Conservation (phyloP, 2,329 filamentous ascomycete genomes). For the Fusarium armeniacum region DNA sequence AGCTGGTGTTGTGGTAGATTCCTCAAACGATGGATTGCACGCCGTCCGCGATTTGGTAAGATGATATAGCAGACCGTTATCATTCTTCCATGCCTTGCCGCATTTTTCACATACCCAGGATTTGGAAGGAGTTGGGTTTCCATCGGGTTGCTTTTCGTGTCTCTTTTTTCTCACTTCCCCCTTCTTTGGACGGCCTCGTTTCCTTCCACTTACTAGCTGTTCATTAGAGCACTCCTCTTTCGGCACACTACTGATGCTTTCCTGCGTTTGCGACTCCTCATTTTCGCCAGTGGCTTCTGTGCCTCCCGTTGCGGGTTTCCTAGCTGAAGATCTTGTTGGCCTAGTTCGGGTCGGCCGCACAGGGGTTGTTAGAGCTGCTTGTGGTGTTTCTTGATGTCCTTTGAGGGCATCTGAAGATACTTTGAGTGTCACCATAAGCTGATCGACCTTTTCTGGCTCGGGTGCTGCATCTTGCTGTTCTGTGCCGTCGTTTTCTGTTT, state of each 20-base stretch:
- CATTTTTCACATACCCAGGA: constrained; percentile 67
- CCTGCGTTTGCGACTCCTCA: constrained; percentile 6
- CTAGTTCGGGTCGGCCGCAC: constrained; percentile 22
- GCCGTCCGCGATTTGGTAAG: constrained; percentile 66
- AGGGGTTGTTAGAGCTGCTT: constrained; percentile 19
- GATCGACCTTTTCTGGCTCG: background rate
- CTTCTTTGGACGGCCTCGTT: constrained; percentile 44
- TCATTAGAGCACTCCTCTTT: constrained; percentile 5
- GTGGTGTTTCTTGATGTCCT: background rate
- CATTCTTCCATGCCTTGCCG: constrained; percentile 69
- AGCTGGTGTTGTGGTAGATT: constrained; percentile 22
- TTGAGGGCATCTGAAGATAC: constrained; percentile 22
- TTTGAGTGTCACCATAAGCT: constrained; percentile 31
- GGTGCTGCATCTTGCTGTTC: background rate
- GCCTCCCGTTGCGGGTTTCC: constrained; percentile 6
- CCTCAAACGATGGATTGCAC: constrained; percentile 64
- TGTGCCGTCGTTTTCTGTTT: background rate
- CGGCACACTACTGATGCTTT: constrained; percentile 5
- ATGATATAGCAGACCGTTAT: constrained; percentile 71
- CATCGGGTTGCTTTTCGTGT: constrained; percentile 16
- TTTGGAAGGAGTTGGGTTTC: constrained; percentile 44
- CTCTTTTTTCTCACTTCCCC: constrained; percentile 29
- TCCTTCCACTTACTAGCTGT: constrained; percentile 46
- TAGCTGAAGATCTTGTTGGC: constrained; percentile 31
- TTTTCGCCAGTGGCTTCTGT: background rate